Base-by-base conservation (phyloP, 2,329 filamentous ascomycete genomes). In the Botrytis squamosa region DNA sequence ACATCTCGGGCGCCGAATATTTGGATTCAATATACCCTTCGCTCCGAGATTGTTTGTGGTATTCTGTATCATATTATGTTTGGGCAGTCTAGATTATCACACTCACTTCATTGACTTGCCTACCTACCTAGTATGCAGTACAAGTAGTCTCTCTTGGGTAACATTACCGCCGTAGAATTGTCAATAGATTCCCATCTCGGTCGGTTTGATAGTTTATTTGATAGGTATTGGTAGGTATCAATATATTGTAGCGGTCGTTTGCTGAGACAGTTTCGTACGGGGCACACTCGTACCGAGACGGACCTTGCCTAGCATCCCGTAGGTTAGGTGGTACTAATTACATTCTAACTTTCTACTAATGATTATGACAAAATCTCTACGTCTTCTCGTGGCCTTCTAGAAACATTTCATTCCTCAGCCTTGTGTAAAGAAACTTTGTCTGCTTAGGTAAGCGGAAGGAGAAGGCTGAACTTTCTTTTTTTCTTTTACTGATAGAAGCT, bases 401-500 rank as follows among this genome's bases (percentile, higher is more conserved):
- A 55, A 55, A 29, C 52, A 29, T 29, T 55, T 14, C 65, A 25
- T 9, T 18, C 33, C 25, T 44, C 69, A 71, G 69, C 69, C 69
- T 71, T 38, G 69, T 42, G 25, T 2, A 25, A 18, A 20, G 25
- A 33, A 49, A n/a, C 38, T 38, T 38, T 38, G 52, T 40, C 29
- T 22, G 16, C 64, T 52, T 52, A n/a, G 49, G 49, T 52, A 46
- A 46, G 22, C 44, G 10, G 14, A 40, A 57, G 14, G 38, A 57
- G 42, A 62, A 71, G 69, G 67, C 71, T 73, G 71, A 69, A 49
- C 25, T 5, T 12, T 44, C 63, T 70, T 44, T 70, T 70, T 62
- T 68, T 69, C 70, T 66, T 29, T 33, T 33, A 40, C 25, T 60
- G 44, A 55, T 52, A 55, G 52, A 55, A 55, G 33, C 38, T 44